Evolutionary conservation across 805 yeast species (phyloP), one percentile per base, ranked within the genome.

Genomic region (Sugiyamaella mastotermitis): DNA sequence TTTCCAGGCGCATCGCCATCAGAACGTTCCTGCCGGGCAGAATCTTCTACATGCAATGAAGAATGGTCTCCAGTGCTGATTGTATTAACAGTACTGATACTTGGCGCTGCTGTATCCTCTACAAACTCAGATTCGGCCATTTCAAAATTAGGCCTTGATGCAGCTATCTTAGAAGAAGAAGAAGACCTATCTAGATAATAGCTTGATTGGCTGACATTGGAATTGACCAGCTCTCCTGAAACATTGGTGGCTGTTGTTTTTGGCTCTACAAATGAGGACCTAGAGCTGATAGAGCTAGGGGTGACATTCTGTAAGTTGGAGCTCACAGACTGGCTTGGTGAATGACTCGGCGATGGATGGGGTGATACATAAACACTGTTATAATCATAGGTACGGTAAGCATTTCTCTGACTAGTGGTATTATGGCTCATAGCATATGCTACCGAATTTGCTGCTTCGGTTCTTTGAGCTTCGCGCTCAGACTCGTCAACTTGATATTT

Each of bases 401-500:
- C 47, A 17, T 41, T 49, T 19, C 52, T 42, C 18, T 47, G 43
- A 35, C 38, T 31, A 8, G 74, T 74, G 25, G 80, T 79, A 53
- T 82, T 80, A 60, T 83, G 92, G 1, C 86, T 78, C 35, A 80
- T 71, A 1, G 79, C 74, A 54, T 79, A 68, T 31, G 53, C 54
- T 7, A 50, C 52, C 5, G 55, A 47, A 30, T 47, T 44, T 17
- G 56, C 53, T n/a, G 50, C 50, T 35, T 53, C 47, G 51, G 51
- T 26, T 53, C 62, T 27, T 58, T 64, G 40, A 7, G 62, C 64
- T 20, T 49, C 66, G 41, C 74, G 80, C 33, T 74, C 80, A 41
- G 77, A 81, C 45, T 78, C 77, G 38, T 72, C 75, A 42, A 74
- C 79, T 5, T 85, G 84, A 55, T 76, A 76, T 55, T 88, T 87